A percentile compares a stretch with the other conserved stretches of the same genome.
Conservation (phyloP, 441 rosid genomes). For the Manihot esculenta region DNA sequence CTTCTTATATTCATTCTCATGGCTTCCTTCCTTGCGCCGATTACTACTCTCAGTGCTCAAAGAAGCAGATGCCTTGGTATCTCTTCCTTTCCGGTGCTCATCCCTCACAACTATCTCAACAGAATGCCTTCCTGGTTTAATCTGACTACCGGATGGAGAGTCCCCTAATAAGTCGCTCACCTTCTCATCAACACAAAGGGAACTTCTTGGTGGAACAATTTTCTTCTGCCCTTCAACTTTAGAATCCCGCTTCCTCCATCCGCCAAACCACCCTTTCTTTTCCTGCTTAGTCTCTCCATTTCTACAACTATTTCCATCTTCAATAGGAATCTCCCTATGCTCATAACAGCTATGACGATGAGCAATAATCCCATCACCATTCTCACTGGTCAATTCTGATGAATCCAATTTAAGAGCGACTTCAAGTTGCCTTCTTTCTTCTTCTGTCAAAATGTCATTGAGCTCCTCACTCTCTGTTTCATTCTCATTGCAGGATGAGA, state of each 20-base stretch:
- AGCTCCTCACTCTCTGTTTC: constrained; percentile 80
- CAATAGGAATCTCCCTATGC: constrained; percentile 71
- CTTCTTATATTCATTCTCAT: constrained; percentile 90
- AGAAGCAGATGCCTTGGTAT: constrained; percentile 45
- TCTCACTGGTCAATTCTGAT: constrained; percentile 52
- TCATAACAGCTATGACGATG: constrained; percentile 79
- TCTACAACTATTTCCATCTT: constrained; percentile 46
- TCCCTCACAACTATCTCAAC: constrained; percentile 64
- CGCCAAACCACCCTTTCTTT: constrained; percentile 97
- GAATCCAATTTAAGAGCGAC: constrained; percentile 78
- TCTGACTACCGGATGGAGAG: constrained; percentile 54
- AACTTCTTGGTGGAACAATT: constrained; percentile 69
- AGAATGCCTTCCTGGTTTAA: constrained; percentile 84
- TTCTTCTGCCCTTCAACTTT: constrained; percentile 63
- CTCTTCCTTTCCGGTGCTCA: constrained; percentile 65
- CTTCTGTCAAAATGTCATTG: constrained; percentile 71
- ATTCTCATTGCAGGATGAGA: constrained; percentile 63
- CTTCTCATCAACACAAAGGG: constrained; percentile 84
- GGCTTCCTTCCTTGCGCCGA: constrained; percentile 60
- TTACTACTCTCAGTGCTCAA: constrained; percentile 38
- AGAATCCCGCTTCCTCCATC: constrained; percentile 81
- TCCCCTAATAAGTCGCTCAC: constrained; percentile 81
- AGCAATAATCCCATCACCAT: constrained; percentile 52
- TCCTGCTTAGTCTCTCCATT: constrained; percentile 60
- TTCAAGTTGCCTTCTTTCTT: constrained; percentile 89